Evolutionary conservation across 176 grass and related monocot genomes (phyloP).

Genomic region (Raddia distichophylla): DNA sequence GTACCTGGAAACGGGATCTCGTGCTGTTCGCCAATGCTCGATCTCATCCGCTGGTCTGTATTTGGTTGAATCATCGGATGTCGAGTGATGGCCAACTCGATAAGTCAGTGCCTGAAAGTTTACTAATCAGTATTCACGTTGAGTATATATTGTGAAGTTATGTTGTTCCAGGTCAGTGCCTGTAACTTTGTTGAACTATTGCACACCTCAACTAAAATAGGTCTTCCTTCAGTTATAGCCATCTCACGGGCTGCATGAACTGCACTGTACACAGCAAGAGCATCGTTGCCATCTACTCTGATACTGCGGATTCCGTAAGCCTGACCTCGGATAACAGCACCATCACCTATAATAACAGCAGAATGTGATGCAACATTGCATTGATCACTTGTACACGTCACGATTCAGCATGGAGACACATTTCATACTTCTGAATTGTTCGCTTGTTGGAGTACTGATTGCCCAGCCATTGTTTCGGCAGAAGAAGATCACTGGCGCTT

Average conservation of each 20-base stretch:
- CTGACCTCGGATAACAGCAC: constrained; percentile 76
- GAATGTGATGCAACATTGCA: constrained; percentile 21
- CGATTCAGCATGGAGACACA: neutral
- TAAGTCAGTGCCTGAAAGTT: constrained; percentile 86
- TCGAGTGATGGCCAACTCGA: constrained; percentile 94
- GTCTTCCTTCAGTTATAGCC: constrained; percentile 75
- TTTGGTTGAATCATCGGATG: constrained; percentile 97
- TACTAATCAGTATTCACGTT: neutral
- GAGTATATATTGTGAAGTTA: constrained; percentile 1
- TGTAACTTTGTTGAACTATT: constrained; percentile 5
- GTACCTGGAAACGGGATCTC: constrained; percentile 89
- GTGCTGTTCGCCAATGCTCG: constrained; percentile 81
- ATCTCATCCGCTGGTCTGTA: constrained; percentile 92
- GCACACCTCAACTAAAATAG: constrained; percentile 91
- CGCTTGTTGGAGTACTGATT: constrained; percentile 85
- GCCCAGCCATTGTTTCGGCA: constrained; percentile 99
- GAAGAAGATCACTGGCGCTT: constrained; percentile 91
- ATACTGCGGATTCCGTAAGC: constrained; percentile 92
- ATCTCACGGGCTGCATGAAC: constrained; percentile 87
- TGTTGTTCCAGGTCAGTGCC: neutral
- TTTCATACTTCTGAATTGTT: constrained; percentile 91
- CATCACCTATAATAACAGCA: constrained; percentile 73
- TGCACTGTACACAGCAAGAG: constrained; percentile 88
- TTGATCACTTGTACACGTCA: neutral
- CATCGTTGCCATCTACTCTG: constrained; percentile 88